Conservation (phyloP, 495 filamentous ascomycete species). For the Penicillium steckii region DNA sequence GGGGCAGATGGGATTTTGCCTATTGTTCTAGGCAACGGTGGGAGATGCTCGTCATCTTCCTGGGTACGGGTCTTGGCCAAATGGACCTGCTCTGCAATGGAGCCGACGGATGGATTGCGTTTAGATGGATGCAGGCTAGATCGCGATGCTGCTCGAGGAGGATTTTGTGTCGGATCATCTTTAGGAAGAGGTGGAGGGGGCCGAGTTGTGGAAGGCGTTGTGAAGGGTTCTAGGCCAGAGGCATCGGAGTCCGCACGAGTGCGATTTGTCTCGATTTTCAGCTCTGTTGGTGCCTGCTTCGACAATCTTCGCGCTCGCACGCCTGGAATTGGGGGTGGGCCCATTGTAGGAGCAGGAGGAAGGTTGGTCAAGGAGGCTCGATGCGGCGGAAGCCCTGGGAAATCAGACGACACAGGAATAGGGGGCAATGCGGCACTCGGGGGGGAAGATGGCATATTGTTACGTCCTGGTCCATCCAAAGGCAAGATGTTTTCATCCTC, state of each 20-base stretch:
- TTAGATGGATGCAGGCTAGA: constrained; percentile 23
- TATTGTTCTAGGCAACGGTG: constrained; percentile 47
- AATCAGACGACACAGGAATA: constrained; percentile 24
- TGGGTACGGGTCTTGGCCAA: constrained; percentile 41
- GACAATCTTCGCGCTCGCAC: constrained; percentile 83
- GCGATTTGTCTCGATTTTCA: constrained; percentile 84
- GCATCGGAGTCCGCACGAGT: constrained; percentile 39
- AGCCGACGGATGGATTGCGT: constrained; percentile 34
- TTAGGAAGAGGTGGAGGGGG: constrained; percentile 32
- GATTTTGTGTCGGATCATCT: constrained; percentile 25
- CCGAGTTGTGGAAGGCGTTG: constrained; percentile 17
- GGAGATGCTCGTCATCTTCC: constrained; percentile 37
- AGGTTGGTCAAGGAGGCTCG: constrained; percentile 28
- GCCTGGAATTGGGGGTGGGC: constrained; percentile 45
- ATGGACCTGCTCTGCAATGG: constrained; percentile 30
- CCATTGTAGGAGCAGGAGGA: constrained; percentile 34
- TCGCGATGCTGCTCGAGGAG: constrained; percentile 21
- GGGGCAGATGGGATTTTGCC: constrained; percentile 52
- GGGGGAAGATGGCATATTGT: constrained; percentile 26
- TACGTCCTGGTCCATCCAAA: constrained; percentile 27
- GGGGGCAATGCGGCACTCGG: constrained; percentile 30
- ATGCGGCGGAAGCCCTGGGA: constrained; percentile 19
- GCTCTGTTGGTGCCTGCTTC: constrained; percentile 69
- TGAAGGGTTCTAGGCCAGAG: constrained; percentile 41
- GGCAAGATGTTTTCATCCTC: constrained; percentile 54